These are phyloP conservation scores for Sugiyamaella castrensis DNA, from an alignment of 1,139 yeast genomes.

Conservation along the genomic window DNA sequence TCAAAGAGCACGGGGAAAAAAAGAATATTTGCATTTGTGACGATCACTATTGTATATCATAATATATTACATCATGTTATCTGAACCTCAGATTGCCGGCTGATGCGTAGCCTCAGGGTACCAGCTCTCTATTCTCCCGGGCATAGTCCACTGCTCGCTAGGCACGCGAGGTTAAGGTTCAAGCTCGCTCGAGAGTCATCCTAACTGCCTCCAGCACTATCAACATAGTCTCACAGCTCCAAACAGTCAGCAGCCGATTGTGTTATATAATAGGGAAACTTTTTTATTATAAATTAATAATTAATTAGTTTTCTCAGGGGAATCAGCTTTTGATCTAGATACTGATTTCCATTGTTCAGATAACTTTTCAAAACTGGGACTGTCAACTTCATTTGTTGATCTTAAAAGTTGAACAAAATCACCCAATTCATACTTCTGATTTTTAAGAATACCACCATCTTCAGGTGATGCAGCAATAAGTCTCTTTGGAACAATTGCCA, in stretches of 20 bases:
- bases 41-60: neutral
- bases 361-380: conserved; percentile 17
- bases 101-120: no score
- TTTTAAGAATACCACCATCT: conserved; percentile 28
- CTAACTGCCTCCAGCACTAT: no score
- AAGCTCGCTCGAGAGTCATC: no score
- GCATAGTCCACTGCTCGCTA: no score
- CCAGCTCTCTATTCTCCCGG: no score
- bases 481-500: conserved; percentile 58
- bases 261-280: no score
- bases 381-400: conserved; percentile 23
- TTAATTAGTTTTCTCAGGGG: conserved; percentile 1
- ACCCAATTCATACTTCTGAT: conserved; percentile 25
- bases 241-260: no score
- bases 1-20: no score
- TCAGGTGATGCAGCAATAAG: conserved; percentile 26
- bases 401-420: conserved; percentile 29
- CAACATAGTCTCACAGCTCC: no score
- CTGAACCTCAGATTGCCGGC: neutral
- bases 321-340: conserved; percentile 1
- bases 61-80: neutral
- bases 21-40: conserved; percentile 4
- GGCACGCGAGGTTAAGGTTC: no score
- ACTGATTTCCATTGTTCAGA: conserved; percentile 1
- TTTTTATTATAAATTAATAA: neutral